phyloP scores from a whole-genome alignment of 441 rosid species.

The Populus hybrid region DNA sequence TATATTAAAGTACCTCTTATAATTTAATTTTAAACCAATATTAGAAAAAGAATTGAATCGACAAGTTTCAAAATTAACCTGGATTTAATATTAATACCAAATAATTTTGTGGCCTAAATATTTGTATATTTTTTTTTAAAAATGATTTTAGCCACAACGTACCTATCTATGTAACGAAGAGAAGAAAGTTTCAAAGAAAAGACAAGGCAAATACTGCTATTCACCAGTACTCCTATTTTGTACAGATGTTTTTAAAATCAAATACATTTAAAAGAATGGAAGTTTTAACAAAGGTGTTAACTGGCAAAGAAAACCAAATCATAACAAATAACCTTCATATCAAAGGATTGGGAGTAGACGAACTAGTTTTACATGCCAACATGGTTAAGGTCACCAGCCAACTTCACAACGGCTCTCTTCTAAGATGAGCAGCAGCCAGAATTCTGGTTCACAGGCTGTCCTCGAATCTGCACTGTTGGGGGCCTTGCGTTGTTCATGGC shows the following conservation, averaged over 20 bases:
- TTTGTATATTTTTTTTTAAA: no score
- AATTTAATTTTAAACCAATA: no score
- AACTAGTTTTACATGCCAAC: conserved; percentile 53
- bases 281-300: conserved; percentile 21
- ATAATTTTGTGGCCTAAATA: no score
- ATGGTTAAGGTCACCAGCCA: conserved; percentile 18
- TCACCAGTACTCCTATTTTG: conserved; percentile 43
- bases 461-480: conserved; percentile 83
- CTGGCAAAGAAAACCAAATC: conserved; percentile 23
- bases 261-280: conserved; percentile 52
- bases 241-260: conserved; percentile 41
- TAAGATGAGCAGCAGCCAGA: conserved; percentile 88
- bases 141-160: no score
- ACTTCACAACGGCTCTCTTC: conserved; percentile 8
- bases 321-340: conserved; percentile 19
- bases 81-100: no score
- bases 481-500: conserved; percentile 73
- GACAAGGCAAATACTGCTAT: conserved; percentile 23
- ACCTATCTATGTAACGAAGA: no score
- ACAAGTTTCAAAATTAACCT: no score
- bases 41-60: fast-evolving
- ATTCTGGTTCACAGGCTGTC: conserved; percentile 89
- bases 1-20: no score
- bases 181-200: background rate
- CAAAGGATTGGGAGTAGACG: conserved; percentile 22